phyloP scores from a whole-genome alignment of 805 yeast genomes.

The Starmerella bacillaris region DNA sequence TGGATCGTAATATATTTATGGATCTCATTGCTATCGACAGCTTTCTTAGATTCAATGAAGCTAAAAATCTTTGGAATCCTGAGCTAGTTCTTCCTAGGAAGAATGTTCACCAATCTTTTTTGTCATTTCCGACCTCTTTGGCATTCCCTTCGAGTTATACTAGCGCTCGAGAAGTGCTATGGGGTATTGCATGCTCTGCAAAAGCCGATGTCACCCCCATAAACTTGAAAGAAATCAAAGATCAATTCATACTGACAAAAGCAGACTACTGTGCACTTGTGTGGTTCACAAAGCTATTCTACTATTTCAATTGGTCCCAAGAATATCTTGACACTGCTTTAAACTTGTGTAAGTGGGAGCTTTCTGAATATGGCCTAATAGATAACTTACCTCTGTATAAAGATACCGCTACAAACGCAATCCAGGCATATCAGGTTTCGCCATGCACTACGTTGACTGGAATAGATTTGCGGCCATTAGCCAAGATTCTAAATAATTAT shows the following conservation, averaged over 20 bases:
- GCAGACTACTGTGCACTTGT: neutral
- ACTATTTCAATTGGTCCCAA: conserved; percentile 1
- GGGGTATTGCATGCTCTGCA: no score
- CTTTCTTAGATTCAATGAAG: neutral
- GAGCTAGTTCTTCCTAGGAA: neutral
- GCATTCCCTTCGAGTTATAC: no score
- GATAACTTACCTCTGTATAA: conserved; percentile 2
- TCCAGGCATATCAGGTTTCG: conserved; percentile 4
- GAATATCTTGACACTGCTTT: neutral
- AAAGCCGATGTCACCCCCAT: no score
- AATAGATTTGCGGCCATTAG: no score
- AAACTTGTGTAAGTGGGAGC: neutral
- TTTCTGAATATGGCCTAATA: neutral
- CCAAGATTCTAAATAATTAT: neutral
- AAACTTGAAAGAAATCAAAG: no score
- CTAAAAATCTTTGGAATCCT: neutral
- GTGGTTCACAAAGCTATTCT: conserved; percentile 1
- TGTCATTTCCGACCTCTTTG: no score
- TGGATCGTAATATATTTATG: neutral
- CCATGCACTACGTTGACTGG: neutral
- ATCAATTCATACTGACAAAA: neutral
- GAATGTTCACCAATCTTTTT: no score
- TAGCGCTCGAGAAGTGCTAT: no score
- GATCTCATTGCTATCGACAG: neutral
- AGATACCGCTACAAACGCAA: neutral